Conservation (phyloP, 2,329 filamentous ascomycete species). For the Colletotrichum sp. region DNA sequence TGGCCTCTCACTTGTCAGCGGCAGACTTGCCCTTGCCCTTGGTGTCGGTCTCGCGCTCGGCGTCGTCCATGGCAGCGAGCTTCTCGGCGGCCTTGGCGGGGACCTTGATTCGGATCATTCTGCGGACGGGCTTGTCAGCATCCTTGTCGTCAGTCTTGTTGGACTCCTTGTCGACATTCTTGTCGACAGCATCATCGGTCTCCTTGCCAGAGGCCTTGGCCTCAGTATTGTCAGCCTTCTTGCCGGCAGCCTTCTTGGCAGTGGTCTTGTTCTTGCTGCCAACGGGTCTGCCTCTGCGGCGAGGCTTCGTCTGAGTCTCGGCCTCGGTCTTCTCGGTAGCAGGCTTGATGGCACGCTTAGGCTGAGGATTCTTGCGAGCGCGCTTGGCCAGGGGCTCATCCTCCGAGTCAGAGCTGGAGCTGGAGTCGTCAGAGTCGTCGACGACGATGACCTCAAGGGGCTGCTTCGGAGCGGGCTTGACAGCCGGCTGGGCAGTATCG, state of each 20-base stretch:
- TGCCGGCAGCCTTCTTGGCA: neutral
- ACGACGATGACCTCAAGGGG: neutral
- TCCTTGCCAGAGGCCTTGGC: neutral
- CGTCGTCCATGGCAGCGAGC: neutral
- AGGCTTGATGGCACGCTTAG: neutral
- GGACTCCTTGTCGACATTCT: neutral
- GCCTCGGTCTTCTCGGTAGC: neutral
- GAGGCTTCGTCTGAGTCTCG: neutral
- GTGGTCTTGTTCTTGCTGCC: neutral
- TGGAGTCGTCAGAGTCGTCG: neutral
- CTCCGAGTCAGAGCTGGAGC: neutral
- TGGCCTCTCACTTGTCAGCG: neutral
- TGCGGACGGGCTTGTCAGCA: neutral
- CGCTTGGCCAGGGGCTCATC: neutral
- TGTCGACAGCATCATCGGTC: neutral
- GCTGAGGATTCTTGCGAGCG: neutral
- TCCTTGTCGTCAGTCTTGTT: neutral
- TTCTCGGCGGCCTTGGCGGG: neutral
- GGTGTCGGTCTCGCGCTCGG: neutral
- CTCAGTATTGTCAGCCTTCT: neutral
- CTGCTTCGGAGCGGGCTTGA: neutral
- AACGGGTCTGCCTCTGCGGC: neutral
- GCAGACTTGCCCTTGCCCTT: neutral
- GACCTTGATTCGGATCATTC: neutral
- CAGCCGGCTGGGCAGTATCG: neutral